Conservation (phyloP, 1,139 yeast species). For the Debaryomyces fabryi region DNA sequence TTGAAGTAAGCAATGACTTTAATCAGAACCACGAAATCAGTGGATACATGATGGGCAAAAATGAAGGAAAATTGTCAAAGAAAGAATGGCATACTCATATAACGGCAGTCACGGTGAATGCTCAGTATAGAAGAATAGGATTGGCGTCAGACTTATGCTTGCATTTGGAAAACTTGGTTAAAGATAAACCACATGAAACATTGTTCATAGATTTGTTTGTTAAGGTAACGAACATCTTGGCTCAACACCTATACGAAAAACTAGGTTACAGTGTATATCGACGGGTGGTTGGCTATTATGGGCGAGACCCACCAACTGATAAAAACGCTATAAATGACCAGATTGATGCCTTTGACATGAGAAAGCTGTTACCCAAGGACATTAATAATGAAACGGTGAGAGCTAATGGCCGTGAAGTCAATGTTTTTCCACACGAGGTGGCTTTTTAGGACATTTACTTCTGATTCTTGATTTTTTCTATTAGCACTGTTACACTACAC, state of each 20-base stretch:
- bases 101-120: conserved; percentile 91
- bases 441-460: conserved; percentile 33
- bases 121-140: conserved; percentile 81
- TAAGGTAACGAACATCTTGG: conserved; percentile 78
- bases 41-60: conserved; percentile 94
- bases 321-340: conserved; percentile 57
- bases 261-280: conserved; percentile 84
- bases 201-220: conserved; percentile 91
- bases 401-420: conserved; percentile 56
- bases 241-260: conserved; percentile 79
- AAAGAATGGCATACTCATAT: conserved; percentile 96
- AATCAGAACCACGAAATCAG: conserved; percentile 41
- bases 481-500: neutral
- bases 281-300: conserved; percentile 89
- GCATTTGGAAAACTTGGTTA: conserved; percentile 71
- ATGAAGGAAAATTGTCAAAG: conserved; percentile 70
- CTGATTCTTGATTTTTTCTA: neutral
- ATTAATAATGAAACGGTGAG: conserved; percentile 52
- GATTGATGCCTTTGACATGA: conserved; percentile 88
- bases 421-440: conserved; percentile 66
- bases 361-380: conserved; percentile 65
- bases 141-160: conserved; percentile 78
- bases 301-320: conserved; percentile 50
- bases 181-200: conserved; percentile 66
- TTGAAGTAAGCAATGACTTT: conserved; percentile 34